Evolutionary conservation across 768 basidiomycete genomes (phyloP), one percentile per base, ranked within the genome.

Genomic region (Boletus insuetus): DNA sequence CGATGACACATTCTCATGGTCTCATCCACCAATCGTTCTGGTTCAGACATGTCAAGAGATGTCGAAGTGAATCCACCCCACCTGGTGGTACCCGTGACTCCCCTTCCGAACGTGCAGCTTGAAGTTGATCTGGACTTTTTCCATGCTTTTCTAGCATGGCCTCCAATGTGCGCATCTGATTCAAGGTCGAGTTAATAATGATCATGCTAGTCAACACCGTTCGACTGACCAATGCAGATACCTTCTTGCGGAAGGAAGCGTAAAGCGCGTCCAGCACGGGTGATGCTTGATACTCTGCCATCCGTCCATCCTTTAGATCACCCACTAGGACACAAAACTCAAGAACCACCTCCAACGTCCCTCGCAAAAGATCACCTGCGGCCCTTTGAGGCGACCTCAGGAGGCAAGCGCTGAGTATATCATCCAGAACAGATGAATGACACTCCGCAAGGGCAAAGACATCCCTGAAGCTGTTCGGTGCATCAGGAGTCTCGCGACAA

Each of bases 391-490:
- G 77, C 1, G 87, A 84, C 40, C 87, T 76, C 45, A 93, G 69
- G 24, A 92, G 74, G 64, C 90, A 92, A 14, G 88, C 86, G 52
- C 79, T 85, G 41, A 94, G 79, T 13, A 94, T 84, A 54, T 87
- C 80, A 62, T 94, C 87, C 63, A 94, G 68, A 41, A 91, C 68
- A 5, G 67, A 68, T 0, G 87, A 88, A 68, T 94, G 92, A 22
- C 78, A 75, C 9, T 79, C 77, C 0, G 86, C 79, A 17, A 93
- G 77, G 32, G 83, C 77, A 64, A 93, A 93, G 7, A 91, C 83
- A 57, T 92, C 89, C n/a, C 79, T 73, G 60, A 87, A 87, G 22
- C 56, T 66, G 22, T 42, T 39, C 34, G 53, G 55, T 9, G 54
- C 42, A 24, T 65, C 61, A 7, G 59, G 58, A 16, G 50, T 47